These are phyloP conservation scores for Areca catechu DNA, from an alignment of 176 grass and related monocot species.

Conservation along the genomic window DNA sequence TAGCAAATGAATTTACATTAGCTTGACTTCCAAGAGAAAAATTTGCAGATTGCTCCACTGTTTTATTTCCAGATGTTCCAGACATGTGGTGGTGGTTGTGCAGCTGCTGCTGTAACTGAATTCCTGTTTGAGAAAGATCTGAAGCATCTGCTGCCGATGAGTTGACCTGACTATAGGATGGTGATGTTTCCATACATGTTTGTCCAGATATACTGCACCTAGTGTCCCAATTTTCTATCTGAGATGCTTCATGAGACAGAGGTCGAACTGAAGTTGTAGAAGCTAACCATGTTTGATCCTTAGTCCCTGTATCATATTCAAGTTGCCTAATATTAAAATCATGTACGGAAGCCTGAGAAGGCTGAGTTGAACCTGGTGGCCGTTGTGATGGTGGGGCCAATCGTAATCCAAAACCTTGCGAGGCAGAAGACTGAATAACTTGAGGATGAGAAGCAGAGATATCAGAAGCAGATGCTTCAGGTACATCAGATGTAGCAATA, in stretches of 20 bases:
- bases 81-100: neutral
- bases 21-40: constrained; percentile 1
- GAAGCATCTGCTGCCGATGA: neutral
- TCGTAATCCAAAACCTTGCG: constrained; percentile 4
- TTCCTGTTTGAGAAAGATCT: constrained; percentile 3
- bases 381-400: constrained; percentile 25
- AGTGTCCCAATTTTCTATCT: constrained; percentile 11
- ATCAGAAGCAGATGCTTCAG: neutral
- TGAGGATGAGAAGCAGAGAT: constrained; percentile 5
- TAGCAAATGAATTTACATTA: constrained; percentile 1
- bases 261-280: neutral
- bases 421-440: constrained; percentile 3
- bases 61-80: neutral
- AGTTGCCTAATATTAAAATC: neutral
- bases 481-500: neutral
- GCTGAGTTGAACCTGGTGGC: neutral
- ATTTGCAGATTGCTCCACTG: neutral
- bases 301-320: neutral
- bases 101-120: constrained; percentile 8
- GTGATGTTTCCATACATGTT: neutral
- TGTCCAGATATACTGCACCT: constrained; percentile 3
- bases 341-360: neutral
- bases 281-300: neutral
- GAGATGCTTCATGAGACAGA: constrained; percentile 3
- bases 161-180: neutral